A percentile compares a stretch with the other conserved stretches of the same genome.
Evolutionary conservation across 768 basidiomycete species (phyloP).

Genomic region (Candolleomyces eurysporus): DNA sequence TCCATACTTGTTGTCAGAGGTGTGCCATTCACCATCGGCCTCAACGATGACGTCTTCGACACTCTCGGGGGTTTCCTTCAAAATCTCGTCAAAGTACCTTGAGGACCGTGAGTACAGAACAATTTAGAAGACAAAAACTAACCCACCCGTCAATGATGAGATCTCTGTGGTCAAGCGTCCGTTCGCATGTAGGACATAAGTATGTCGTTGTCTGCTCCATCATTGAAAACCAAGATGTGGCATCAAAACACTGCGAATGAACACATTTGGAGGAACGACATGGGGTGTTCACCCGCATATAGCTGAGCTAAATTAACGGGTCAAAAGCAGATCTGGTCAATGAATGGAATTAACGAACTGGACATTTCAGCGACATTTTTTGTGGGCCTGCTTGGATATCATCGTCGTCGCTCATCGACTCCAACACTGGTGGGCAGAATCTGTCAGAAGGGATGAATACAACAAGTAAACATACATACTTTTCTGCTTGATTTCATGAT

Average conservation of each 20-base stretch:
- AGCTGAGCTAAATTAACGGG: slow-evolving; percentile 62
- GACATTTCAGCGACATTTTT: slow-evolving; percentile 91
- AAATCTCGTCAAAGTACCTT: slow-evolving; percentile 87
- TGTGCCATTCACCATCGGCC: slow-evolving; percentile 95
- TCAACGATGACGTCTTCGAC: slow-evolving; percentile 95
- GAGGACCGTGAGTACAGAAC: background rate
- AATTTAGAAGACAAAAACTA: background rate
- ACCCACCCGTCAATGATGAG: slow-evolving; percentile 87
- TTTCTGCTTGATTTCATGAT: slow-evolving; percentile 60
- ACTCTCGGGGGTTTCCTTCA: slow-evolving; percentile 70
- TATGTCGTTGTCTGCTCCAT: slow-evolving; percentile 98
- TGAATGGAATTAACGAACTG: slow-evolving; percentile 52
- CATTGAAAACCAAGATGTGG: slow-evolving; percentile 87
- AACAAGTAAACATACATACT: slow-evolving; percentile 46
- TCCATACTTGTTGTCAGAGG: slow-evolving; percentile 80
- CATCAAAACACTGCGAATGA: slow-evolving; percentile 95
- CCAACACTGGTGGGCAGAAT: slow-evolving; percentile 46
- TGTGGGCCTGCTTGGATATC: slow-evolving; percentile 90
- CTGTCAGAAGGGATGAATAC: background rate
- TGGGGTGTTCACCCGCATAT: slow-evolving; percentile 79
- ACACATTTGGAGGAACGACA: slow-evolving; percentile 85
- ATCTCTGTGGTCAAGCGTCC: slow-evolving; percentile 71
- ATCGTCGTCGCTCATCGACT: slow-evolving; percentile 67
- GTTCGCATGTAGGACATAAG: slow-evolving; percentile 92
- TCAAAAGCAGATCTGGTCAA: background rate